Evolutionary conservation across 441 rosid species (phyloP), one percentile per base, ranked within the genome.

Genomic region (Isatis lusitanica): DNA sequence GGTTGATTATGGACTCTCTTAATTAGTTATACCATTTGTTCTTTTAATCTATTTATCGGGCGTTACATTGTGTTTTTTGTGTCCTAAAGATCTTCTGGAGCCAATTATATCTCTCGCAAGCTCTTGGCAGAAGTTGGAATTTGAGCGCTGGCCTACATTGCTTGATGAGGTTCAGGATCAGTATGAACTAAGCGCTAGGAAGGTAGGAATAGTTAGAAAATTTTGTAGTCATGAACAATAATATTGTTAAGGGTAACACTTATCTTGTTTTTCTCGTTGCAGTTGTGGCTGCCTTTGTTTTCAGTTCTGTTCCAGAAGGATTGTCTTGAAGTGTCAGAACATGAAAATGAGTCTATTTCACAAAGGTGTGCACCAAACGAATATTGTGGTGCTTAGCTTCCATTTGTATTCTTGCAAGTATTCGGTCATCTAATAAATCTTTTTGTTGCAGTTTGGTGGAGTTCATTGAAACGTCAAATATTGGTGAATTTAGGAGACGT

Each of bases 231-330:
- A 26, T 80, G 80, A 72, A 71, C 58, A 44, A 78, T 59, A 52
- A 26, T 44, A 75, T 40, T 65, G 61, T n/a, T 13, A n/a, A 17
- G 17, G 68, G 43, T 59, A 65, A 79, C 68, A 48, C 59, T 48
- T 67, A 33, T 4, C 15, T 39, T 30, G 1, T 18, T 63, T 53
- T 61, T 63, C 47, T 60, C 53, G 58, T 74, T 91, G 93, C 96
- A 96, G 99, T 83, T 96, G 73, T 96, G 99, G 99, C 93, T 93
- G 82, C 97, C 97, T 50, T 85, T 96, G 72, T 90, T 73, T 83
- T 88, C 93, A 12, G 84, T 93, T 85, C 87, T 96, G 80, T 80
- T 79, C 63, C 85, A 67, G 71, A 72, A 77, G 55, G 77, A 82
- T 72, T 72, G 87, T 62, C 79, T 71, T 75, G 85, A 85, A 79